Conservation (phyloP, 495 filamentous ascomycete species). For the Aspergillus egyptiacus region DNA sequence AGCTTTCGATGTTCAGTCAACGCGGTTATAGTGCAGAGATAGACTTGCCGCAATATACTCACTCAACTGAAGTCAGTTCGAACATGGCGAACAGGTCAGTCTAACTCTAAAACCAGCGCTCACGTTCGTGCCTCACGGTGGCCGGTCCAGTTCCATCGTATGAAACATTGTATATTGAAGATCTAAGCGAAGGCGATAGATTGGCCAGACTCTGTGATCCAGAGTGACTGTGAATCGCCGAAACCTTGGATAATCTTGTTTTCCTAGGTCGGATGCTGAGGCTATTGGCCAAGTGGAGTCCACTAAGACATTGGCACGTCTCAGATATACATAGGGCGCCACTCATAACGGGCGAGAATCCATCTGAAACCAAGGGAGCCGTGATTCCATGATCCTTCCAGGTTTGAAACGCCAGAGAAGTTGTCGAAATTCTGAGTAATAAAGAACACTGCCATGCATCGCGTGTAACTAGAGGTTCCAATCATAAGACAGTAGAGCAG, state of each 20-base stretch:
- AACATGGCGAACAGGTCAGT: neutral
- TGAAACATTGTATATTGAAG: constrained; percentile 3
- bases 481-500: neutral
- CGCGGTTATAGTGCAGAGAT: neutral
- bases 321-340: constrained; percentile 18
- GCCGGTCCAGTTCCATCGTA: neutral
- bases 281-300: constrained; percentile 11
- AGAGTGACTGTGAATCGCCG: constrained; percentile 12
- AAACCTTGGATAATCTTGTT: neutral
- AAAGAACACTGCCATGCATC: neutral
- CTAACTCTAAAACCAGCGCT: neutral
- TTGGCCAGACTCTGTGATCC: constrained; percentile 18
- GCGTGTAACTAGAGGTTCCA: neutral
- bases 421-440: neutral
- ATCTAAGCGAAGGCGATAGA: constrained; percentile 10
- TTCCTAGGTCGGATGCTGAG: neutral
- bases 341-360: constrained; percentile 9
- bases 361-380: constrained; percentile 17
- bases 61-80: neutral
- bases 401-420: too few species aligned
- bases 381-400: neutral
- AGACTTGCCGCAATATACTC: neutral
- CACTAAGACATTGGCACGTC: constrained; percentile 19
- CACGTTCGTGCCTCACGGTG: neutral
- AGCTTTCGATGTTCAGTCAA: too few species aligned